Conservation (phyloP, 169 alveolate species). For the Plasmodium inui region DNA sequence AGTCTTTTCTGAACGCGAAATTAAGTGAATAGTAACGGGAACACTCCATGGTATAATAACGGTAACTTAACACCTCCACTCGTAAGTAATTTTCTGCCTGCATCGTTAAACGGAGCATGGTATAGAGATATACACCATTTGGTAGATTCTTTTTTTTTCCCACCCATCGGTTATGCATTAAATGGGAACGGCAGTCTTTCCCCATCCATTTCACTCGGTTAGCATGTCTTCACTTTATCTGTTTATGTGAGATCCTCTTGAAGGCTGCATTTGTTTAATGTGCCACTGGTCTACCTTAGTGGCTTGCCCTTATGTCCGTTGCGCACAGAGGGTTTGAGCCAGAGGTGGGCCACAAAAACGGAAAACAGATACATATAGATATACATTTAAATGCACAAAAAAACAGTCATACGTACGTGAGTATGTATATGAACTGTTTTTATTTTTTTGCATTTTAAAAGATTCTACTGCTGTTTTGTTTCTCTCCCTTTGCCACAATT, state of each 20-base stretch:
- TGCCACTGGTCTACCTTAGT: not conserved
- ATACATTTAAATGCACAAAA: not conserved
- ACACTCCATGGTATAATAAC: not conserved
- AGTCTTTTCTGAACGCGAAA: not conserved
- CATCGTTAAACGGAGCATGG: not conserved
- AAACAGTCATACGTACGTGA: not conserved
- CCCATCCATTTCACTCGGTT: not conserved
- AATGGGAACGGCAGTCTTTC: not conserved
- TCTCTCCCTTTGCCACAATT: not conserved
- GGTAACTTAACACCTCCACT: not conserved
- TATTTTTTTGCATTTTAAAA: not conserved
- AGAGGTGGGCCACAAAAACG: not conserved
- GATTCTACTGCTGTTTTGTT: not conserved
- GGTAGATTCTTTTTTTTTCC: not conserved
- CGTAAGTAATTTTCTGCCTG: not conserved
- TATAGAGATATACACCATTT: not conserved
- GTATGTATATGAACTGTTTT: not conserved
- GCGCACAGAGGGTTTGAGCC: not conserved
- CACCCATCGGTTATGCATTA: not conserved
- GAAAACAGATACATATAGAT: not conserved
- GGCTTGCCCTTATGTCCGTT: not conserved
- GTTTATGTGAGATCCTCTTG: not conserved
- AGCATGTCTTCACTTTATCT: not conserved
- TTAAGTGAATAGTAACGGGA: not conserved
- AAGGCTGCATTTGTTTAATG: not conserved